Conservation (phyloP, 176 grass and related monocot species). For the Ananas comosus region DNA sequence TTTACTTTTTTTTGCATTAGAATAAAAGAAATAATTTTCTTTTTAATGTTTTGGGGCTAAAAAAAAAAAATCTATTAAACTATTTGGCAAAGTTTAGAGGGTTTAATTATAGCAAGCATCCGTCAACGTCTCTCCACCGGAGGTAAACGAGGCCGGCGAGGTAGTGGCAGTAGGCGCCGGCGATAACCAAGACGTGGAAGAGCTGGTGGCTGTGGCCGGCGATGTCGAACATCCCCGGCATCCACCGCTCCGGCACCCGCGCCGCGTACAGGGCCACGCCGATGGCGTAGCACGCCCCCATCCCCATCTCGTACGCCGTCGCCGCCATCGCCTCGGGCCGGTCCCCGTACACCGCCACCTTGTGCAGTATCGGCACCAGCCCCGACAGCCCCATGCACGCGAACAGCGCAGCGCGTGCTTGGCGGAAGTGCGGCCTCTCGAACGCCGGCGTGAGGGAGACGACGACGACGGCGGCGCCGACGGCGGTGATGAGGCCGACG, state of each 20-base stretch:
- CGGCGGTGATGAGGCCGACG: conserved; percentile 53
- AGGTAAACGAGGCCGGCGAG: conserved; percentile 54
- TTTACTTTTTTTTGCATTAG: too few species aligned
- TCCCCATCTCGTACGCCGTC: conserved; percentile 60
- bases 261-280: conserved; percentile 57
- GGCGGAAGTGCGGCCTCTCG: conserved; percentile 42
- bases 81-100: too few species aligned
- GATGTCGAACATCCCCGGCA: conserved; percentile 64
- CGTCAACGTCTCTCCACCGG: conserved; percentile 60
- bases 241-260: conserved; percentile 66
- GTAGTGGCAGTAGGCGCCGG: conserved; percentile 68
- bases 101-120: conserved; percentile 20
- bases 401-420: conserved; percentile 43
- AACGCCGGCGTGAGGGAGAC: conserved; percentile 61
- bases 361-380: conserved; percentile 67
- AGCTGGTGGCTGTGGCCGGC: conserved; percentile 70
- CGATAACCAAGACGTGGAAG: conserved; percentile 66
- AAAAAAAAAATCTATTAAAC: too few species aligned
- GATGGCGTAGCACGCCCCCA: conserved; percentile 42
- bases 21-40: too few species aligned
- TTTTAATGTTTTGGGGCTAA: too few species aligned
- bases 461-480: conserved; percentile 33
- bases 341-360: conserved; percentile 42
- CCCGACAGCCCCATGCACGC: conserved; percentile 55
- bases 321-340: conserved; percentile 52